phyloP scores from a whole-genome alignment of 352 stramenopile species.

The Phytophthora pistaciae region DNA sequence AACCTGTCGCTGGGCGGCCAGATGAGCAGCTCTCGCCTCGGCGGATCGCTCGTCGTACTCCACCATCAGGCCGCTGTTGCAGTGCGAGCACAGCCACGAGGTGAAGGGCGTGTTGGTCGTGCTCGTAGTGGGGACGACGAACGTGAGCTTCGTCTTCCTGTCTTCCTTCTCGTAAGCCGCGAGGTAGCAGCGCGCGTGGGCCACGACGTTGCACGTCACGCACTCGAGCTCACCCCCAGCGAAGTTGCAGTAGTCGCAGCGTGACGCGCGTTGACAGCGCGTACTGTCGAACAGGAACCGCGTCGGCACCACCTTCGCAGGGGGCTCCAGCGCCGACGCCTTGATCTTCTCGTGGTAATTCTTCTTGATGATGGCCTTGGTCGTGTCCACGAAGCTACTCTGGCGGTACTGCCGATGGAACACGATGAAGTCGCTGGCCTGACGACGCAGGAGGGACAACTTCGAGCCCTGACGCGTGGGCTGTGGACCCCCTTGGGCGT shows the following conservation, averaged over 20 bases:
- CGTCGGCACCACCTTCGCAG: slow-evolving; percentile 39
- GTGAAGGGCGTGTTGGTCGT: slow-evolving; percentile 37
- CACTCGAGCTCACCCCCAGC: slow-evolving; percentile 73
- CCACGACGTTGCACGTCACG: slow-evolving; percentile 71
- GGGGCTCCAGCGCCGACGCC: slow-evolving; percentile 14
- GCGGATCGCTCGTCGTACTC: slow-evolving; percentile 73
- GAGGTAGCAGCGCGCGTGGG: slow-evolving; percentile 68
- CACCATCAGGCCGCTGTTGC: slow-evolving; percentile 49
- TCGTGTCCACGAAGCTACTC: slow-evolving; percentile 18
- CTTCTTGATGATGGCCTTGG: slow-evolving; percentile 17
- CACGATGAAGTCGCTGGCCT: slow-evolving; percentile 27
- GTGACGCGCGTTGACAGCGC: slow-evolving; percentile 42
- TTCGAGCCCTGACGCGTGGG: background rate
- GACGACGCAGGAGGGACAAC: slow-evolving; percentile 16
- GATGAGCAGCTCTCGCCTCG: slow-evolving; percentile 41
- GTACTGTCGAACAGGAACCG: slow-evolving; percentile 64
- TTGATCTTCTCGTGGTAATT: slow-evolving; percentile 12
- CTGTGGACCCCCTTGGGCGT: background rate
- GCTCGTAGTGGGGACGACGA: slow-evolving; percentile 49
- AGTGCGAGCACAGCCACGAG: slow-evolving; percentile 69
- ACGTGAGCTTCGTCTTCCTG: slow-evolving; percentile 60
- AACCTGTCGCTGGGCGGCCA: slow-evolving; percentile 57
- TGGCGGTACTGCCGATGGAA: slow-evolving; percentile 7
- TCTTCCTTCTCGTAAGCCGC: slow-evolving; percentile 39
- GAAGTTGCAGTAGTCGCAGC: slow-evolving; percentile 74